A percentile compares a stretch with the other conserved stretches of the same genome.
phyloP scores from a whole-genome alignment of 306 rosid genomes.

The Geum urbanum region DNA sequence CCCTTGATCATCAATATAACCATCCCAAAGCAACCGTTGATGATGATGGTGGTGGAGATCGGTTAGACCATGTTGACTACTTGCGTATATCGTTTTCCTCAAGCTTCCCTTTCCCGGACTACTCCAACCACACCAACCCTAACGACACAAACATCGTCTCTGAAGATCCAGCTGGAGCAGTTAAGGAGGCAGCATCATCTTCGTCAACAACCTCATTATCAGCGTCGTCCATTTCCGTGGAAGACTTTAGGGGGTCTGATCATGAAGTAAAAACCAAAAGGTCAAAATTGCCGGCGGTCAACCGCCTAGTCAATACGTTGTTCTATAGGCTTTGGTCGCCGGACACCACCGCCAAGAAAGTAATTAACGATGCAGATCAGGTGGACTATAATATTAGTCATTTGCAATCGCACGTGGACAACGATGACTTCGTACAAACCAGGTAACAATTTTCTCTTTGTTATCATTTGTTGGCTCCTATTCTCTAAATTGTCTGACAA shows the following conservation, averaged over 20 bases:
- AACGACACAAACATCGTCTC: not conserved
- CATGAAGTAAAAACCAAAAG: not conserved
- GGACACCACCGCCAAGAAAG: not conserved
- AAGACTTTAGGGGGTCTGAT: constrained; percentile 10
- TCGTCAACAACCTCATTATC: not conserved
- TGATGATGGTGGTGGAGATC: not conserved
- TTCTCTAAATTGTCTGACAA: too few relatives aligned
- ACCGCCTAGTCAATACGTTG: constrained; percentile 28
- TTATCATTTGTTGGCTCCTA: too few relatives aligned
- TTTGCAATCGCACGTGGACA: constrained; percentile 13
- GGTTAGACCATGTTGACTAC: constrained; percentile 5
- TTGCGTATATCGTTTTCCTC: constrained; percentile 56
- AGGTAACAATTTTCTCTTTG: not conserved
- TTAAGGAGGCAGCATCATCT: not conserved
- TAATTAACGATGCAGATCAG: not conserved
- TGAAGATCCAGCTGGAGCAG: not conserved
- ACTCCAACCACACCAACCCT: constrained; percentile 9
- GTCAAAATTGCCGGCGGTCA: constrained; percentile 20
- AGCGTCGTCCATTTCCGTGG: not conserved
- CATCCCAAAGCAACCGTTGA: not conserved
- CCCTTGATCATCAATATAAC: constrained; percentile 17
- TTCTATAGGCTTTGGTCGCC: constrained; percentile 25
- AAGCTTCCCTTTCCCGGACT: constrained; percentile 18
- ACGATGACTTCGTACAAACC: constrained; percentile 2
- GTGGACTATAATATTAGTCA: not conserved